Base-by-base conservation (phyloP, 2,329 filamentous ascomycete genomes). In the Xylaria sp. region DNA sequence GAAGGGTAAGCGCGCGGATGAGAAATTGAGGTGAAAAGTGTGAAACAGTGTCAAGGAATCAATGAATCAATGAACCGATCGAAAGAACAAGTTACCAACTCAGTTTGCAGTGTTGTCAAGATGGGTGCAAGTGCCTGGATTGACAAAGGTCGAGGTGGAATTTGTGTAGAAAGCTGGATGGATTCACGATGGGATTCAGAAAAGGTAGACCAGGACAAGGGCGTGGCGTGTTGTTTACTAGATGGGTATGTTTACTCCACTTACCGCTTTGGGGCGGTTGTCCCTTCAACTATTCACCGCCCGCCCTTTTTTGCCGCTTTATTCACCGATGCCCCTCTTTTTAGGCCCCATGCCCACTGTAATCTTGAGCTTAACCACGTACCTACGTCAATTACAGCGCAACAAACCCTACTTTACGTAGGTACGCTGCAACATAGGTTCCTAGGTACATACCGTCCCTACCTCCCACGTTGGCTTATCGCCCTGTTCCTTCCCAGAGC, bases 171-270 rank as follows among this genome's bases (percentile, higher is more conserved):
- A 59, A 47, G 56, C 2, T 32, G 32, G 42, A 36, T 21, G 48
- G 50, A 32, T 55, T 50, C 57, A 53, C 45, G 66, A 68, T 68
- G 57, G 57, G 66, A 63, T 30, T 54, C 45, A 36, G 57, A 48
- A 59, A 8, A 47, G 42, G 8, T 47, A 19, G 42, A 36, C 27
- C 4, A 12, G 30, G 65, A 60, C 42, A 56, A 27, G 65, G 60
- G 53, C 61, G 53, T 64, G 39, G 34, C 27, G 61, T 56, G 61
- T 63, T 57, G 61, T 61, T 65, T 54, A 51, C 48, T 55, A 21
- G 27, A 32, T 2, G 42, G 17, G 19, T 8, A 21, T 57, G 34
- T 55, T 55, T 34, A 24, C 34, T 57, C 32, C 54, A 57, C 34
- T 57, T 57, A 36, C 53, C 53, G 53, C 53, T 36, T 56, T 36